These are phyloP conservation scores for Cercophora sp. DNA, from an alignment of 495 filamentous ascomycete genomes.

Conservation along the genomic window DNA sequence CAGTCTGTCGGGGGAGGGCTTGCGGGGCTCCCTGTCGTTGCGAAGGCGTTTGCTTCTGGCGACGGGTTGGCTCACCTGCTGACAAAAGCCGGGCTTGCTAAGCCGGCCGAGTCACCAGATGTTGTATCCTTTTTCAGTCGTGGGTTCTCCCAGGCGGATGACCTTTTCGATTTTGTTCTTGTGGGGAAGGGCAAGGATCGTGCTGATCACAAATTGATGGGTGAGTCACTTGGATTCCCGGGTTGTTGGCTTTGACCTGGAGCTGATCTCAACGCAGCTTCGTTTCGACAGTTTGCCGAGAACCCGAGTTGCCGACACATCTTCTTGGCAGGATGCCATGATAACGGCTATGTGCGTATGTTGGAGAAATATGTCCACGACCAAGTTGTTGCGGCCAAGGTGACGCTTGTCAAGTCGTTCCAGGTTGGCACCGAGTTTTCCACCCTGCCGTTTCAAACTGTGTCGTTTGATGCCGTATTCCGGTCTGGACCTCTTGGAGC, in stretches of 20 bases:
- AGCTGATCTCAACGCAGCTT: too few relatives aligned
- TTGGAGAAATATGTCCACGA: slow-evolving; percentile 46
- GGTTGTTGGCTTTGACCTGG: not conserved
- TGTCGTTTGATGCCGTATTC: slow-evolving; percentile 20
- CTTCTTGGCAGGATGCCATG: slow-evolving; percentile 57
- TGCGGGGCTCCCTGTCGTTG: slow-evolving; percentile 30
- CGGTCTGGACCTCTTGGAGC: slow-evolving; percentile 2
- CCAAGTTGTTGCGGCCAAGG: slow-evolving; percentile 27
- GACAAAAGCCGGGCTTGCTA: slow-evolving; percentile 22
- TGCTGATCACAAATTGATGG: slow-evolving; percentile 54
- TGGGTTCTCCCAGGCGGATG: slow-evolving; percentile 53
- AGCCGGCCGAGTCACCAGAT: slow-evolving; percentile 12
- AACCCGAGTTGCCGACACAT: slow-evolving; percentile 58
- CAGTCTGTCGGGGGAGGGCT: slow-evolving; percentile 22
- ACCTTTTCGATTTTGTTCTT: slow-evolving; percentile 57
- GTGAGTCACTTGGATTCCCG: slow-evolving; percentile 18
- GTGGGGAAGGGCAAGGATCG: slow-evolving; percentile 56
- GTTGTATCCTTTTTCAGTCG: slow-evolving; percentile 37
- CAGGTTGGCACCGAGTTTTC: slow-evolving; percentile 40
- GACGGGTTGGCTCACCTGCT: slow-evolving; percentile 31
- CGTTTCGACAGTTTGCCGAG: slow-evolving; percentile 52
- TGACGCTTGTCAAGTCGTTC: slow-evolving; percentile 50
- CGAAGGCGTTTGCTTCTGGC: slow-evolving; percentile 37
- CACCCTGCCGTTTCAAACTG: slow-evolving; percentile 38
- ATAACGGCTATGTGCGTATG: slow-evolving; percentile 52